Evolutionary conservation across 768 basidiomycete genomes (phyloP), one percentile per base, ranked within the genome.

Genomic region (Mycena venus): DNA sequence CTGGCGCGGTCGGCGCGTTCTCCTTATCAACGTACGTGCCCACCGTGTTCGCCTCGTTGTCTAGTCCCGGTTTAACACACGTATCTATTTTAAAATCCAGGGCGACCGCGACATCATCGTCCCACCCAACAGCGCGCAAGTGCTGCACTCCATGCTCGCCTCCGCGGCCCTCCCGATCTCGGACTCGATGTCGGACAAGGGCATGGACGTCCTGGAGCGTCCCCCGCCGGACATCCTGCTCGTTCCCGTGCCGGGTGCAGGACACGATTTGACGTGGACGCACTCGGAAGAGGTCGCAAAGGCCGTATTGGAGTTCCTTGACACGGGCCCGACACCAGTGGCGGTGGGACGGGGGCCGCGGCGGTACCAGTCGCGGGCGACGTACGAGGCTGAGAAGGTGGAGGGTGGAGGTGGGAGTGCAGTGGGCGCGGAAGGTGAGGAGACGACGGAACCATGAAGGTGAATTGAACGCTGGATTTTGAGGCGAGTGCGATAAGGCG

Each of bases 211-310:
- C 27, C 12, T 14, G 17, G 47, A 49, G n/a, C 15, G 4, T 9
- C n/a, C 58, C 11, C 58, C 58, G 12, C 29, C 58, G 17, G 29
- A 56, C 14, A 19, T 34, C 3, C 14, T 34, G 44, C 80, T 91
- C 27, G 79, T 90, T 49, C 88, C 83, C 4, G 82, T 92, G 38
- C 83, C 89, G 29, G 89, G 86, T 29, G 91, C 87, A 0, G 86
- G 85, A 7, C 91, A 93, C 75, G 90, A 92, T 76, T 44, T 90
- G 32, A 86, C 87, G 7, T 78, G 88, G 27, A 88, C 84, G 68
- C 88, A 89, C 75, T 74, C 84, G 5, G 75, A 78, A 6, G 77
- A 83, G 31, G 84, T 89, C 3, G 75, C 58, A 11, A 21, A 36
- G 6, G 58, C 36, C 12, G 19, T 60, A 17, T 23, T 60, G 10